Percentiles rank a stretch among this genome's conserved stretches.
Evolutionary conservation across 179 eudicot species (phyloP).

Genomic region (Vitellaria paradoxa): DNA sequence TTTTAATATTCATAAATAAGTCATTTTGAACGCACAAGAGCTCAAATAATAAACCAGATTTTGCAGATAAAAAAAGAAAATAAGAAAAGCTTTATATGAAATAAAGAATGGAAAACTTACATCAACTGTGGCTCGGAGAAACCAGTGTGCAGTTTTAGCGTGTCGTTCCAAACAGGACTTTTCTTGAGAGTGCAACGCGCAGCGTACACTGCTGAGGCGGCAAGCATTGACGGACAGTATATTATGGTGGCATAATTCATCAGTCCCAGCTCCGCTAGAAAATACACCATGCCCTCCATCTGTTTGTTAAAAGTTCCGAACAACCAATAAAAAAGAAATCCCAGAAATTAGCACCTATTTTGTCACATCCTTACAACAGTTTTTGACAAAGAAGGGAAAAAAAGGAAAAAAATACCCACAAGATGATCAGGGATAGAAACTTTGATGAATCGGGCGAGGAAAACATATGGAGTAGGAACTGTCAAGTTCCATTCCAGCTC

Average conservation of each 20-base stretch:
- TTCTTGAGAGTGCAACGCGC: constrained; percentile 54
- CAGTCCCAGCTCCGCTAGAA: constrained; percentile 72
- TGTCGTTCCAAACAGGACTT: constrained; percentile 68
- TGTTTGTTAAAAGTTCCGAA: constrained; percentile 11
- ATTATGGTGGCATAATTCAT: constrained; percentile 53
- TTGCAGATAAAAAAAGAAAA: background rate
- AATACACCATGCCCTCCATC: constrained; percentile 80
- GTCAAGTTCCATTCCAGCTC: constrained; percentile 82
- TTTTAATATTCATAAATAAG: too few species aligned
- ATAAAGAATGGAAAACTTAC: constrained; percentile 21
- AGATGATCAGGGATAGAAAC: constrained; percentile 62
- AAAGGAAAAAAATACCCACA: constrained; percentile 26
- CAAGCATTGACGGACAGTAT: constrained; percentile 70
- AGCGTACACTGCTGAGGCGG: constrained; percentile 82
- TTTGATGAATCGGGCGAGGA: constrained; percentile 84
- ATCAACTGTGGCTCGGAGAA: constrained; percentile 62
- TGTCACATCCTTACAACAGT: background rate
- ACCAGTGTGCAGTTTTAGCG: constrained; percentile 75
- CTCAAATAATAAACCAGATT: too few species aligned
- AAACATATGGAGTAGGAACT: constrained; percentile 86
- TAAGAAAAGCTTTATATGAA: background rate
- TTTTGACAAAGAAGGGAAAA: background rate
- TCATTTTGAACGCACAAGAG: too few species aligned
- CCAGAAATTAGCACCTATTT: too few species aligned
- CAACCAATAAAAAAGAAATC: too few species aligned